A percentile compares a stretch with the other conserved stretches of the same genome.
Evolutionary conservation across 805 yeast species (phyloP).

Genomic region (Kluyveromyces nonfermentans): DNA sequence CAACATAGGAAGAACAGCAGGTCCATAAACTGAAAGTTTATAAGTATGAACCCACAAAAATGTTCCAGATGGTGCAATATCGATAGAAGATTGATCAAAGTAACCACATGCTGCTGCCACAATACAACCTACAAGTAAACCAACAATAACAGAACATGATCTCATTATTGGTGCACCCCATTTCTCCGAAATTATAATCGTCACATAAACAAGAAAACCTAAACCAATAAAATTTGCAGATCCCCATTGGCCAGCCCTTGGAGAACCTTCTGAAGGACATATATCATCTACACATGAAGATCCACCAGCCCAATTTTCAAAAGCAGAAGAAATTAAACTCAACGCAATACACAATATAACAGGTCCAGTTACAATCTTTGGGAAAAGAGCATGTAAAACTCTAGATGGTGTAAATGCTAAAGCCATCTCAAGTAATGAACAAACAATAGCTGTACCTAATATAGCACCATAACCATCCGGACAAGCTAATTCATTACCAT

Average conservation of each 20-base stretch:
- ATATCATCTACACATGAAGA: conserved; percentile 45
- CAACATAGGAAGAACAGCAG: conserved; percentile 74
- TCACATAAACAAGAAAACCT: conserved; percentile 71
- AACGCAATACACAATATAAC: conserved; percentile 82
- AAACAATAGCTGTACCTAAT: conserved; percentile 68
- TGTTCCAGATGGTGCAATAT: conserved; percentile 69
- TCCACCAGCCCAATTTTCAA: conserved; percentile 85
- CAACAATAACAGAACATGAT: conserved; percentile 84
- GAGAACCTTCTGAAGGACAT: conserved; percentile 44
- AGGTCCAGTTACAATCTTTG: conserved; percentile 89
- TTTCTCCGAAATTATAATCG: conserved; percentile 68
- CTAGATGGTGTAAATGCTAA: conserved; percentile 73
- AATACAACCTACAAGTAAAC: conserved; percentile 79
- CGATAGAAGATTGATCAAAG: conserved; percentile 49
- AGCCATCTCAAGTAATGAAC: conserved; percentile 65
- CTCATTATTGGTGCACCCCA: conserved; percentile 94
- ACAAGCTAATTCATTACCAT: conserved; percentile 66
- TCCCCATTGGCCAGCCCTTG: conserved; percentile 64
- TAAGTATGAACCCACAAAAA: conserved; percentile 87
- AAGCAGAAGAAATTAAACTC: conserved; percentile 58
- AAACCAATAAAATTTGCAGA: conserved; percentile 80
- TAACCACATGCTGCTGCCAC: conserved; percentile 89
- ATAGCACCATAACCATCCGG: conserved; percentile 88
- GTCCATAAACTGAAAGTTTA: conserved; percentile 67
- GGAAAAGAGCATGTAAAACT: conserved; percentile 62